Conservation (phyloP, 495 filamentous ascomycete species). For the Collariella sp. region DNA sequence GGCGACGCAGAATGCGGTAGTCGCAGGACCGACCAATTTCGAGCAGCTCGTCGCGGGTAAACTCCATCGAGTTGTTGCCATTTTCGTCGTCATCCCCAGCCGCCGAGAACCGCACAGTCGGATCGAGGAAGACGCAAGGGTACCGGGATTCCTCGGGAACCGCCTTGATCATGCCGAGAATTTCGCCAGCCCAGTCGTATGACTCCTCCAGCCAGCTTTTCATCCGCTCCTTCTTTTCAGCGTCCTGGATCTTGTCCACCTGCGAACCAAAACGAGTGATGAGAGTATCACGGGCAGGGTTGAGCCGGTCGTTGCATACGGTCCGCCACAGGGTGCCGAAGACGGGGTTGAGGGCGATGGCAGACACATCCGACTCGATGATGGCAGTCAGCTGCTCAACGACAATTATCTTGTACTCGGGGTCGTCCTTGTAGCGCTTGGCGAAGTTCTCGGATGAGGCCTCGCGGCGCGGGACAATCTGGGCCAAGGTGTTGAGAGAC, state of each 20-base stretch:
- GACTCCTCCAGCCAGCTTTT: constrained; percentile 40
- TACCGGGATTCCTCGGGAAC: constrained; percentile 39
- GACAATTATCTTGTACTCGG: constrained; percentile 27
- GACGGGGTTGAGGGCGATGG: constrained; percentile 40
- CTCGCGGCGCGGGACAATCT: constrained; percentile 22
- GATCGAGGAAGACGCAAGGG: constrained; percentile 44
- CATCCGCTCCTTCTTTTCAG: constrained; percentile 28
- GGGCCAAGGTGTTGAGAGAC: constrained; percentile 20
- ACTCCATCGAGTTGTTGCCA: constrained; percentile 15
- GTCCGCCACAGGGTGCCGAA: constrained; percentile 41
- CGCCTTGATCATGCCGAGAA: constrained; percentile 32
- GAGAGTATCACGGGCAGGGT: constrained; percentile 31
- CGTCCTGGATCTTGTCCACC: constrained; percentile 24
- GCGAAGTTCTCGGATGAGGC: constrained; percentile 27
- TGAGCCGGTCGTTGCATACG: constrained; percentile 37
- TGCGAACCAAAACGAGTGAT: constrained; percentile 30
- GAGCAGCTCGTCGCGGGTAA: constrained; percentile 36
- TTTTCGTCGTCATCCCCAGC: constrained; percentile 14
- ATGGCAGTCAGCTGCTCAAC: constrained; percentile 29
- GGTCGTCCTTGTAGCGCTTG: constrained; percentile 30
- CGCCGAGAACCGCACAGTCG: constrained; percentile 29
- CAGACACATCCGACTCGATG: constrained; percentile 31
- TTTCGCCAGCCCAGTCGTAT: constrained; percentile 37
- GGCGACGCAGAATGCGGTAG: constrained; percentile 30
- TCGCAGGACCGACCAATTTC: constrained; percentile 42